A percentile compares a stretch with the other conserved stretches of the same genome.
Evolutionary conservation across 1,284 basidiomycete genomes (phyloP).

Genomic region (Ceratobasidium sp.): DNA sequence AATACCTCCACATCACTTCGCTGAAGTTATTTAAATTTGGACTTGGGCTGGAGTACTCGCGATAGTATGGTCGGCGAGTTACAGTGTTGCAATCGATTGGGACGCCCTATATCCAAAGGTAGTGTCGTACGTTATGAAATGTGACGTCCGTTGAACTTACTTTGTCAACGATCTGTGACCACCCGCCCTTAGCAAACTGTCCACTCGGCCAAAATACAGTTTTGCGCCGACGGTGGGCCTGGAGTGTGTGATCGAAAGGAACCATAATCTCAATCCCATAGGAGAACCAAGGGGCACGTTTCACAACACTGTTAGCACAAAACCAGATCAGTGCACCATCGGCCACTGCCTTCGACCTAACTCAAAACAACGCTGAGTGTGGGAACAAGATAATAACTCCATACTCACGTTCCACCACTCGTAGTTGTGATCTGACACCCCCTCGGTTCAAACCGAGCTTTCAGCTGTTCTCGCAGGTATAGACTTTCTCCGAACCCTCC

Average conservation of each 20-base stretch:
- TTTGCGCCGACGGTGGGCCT: not conserved
- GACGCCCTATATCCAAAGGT: not conserved
- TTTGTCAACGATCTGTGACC: slow-evolving; percentile 17
- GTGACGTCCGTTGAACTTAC: not conserved
- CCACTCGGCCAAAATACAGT: slow-evolving; percentile 17
- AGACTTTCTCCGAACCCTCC: slow-evolving; percentile 33
- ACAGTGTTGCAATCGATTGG: slow-evolving; percentile 31
- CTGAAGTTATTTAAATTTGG: slow-evolving; percentile 14
- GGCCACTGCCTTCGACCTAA: slow-evolving; percentile 29
- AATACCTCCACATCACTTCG: slow-evolving; percentile 26
- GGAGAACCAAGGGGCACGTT: slow-evolving; percentile 18
- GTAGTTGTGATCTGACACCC: not conserved
- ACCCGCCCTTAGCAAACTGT: not conserved
- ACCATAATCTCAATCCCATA: slow-evolving; percentile 14
- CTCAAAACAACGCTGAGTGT: no score
- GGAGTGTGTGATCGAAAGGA: not conserved
- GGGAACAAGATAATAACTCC: not conserved
- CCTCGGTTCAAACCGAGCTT: not conserved
- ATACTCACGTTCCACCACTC: not conserved
- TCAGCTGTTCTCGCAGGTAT: slow-evolving; percentile 13
- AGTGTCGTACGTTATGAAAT: no score
- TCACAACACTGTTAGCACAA: not conserved
- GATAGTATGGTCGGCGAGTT: slow-evolving; percentile 31
- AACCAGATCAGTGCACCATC: slow-evolving; percentile 26
- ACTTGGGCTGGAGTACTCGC: slow-evolving; percentile 26